phyloP scores from a whole-genome alignment of 495 filamentous ascomycete species.

The Xylaria acuta region DNA sequence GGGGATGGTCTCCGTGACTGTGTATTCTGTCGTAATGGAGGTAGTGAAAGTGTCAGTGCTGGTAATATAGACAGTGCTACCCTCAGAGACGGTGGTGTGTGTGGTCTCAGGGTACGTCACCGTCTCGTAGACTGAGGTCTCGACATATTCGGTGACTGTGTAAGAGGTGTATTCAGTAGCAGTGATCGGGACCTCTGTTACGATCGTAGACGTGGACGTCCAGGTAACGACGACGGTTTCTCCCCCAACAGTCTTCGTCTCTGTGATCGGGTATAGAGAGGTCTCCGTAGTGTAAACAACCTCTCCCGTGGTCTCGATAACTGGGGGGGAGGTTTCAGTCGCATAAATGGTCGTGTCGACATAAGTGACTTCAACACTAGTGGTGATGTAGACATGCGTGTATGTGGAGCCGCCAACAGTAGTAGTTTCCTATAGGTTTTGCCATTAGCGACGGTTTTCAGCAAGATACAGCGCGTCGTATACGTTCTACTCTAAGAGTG shows the following conservation, averaged over 20 bases:
- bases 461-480: too few relatives aligned
- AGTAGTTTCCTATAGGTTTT: slow-evolving; percentile 33
- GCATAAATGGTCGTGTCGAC: slow-evolving; percentile 38
- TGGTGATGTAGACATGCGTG: slow-evolving; percentile 51
- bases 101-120: slow-evolving; percentile 50
- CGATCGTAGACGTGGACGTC: slow-evolving; percentile 50
- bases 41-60: slow-evolving; percentile 53
- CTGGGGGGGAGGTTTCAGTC: slow-evolving; percentile 36
- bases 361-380: slow-evolving; percentile 41
- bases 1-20: slow-evolving; percentile 43
- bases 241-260: slow-evolving; percentile 51
- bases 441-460: background rate
- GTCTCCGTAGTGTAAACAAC: slow-evolving; percentile 49
- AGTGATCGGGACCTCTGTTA: slow-evolving; percentile 36
- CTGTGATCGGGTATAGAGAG: slow-evolving; percentile 49
- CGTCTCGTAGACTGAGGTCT: slow-evolving; percentile 49
- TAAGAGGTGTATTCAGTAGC: slow-evolving; percentile 42
- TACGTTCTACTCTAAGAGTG: background rate
- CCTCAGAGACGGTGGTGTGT: slow-evolving; percentile 50
- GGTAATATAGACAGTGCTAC: slow-evolving; percentile 48
- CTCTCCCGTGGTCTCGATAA: slow-evolving; percentile 34
- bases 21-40: slow-evolving; percentile 41
- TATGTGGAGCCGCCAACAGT: slow-evolving; percentile 41
- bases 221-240: slow-evolving; percentile 49
- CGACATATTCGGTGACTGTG: slow-evolving; percentile 46